Percentiles rank a stretch among this genome's conserved stretches.
Evolutionary conservation across 1,284 basidiomycete genomes (phyloP).

Genomic region (Exobasidium cylindrosporum): DNA sequence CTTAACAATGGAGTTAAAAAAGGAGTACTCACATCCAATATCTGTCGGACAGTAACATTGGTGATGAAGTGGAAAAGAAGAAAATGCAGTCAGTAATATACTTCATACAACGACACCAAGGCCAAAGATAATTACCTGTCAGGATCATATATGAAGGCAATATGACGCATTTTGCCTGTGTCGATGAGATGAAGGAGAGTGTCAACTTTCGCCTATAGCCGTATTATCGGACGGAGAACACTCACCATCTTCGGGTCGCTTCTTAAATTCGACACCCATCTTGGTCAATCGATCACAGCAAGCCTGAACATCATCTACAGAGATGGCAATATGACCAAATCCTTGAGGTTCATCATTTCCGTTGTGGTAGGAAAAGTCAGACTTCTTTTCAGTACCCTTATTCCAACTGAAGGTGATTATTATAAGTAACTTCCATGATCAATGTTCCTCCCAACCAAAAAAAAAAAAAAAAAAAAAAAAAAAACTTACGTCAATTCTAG

Average conservation of each 20-base stretch:
- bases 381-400: constrained; percentile 53
- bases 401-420: constrained; percentile 27
- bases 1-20: too few relatives aligned
- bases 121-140: constrained; percentile 60
- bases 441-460: too few relatives aligned
- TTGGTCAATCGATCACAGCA: constrained; percentile 81
- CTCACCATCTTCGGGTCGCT: constrained; percentile 78
- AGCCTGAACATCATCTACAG: constrained; percentile 76
- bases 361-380: constrained; percentile 46
- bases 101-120: too few relatives aligned
- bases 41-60: too few relatives aligned
- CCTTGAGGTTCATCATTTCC: constrained; percentile 50
- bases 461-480: too few relatives aligned
- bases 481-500: constrained; percentile 19
- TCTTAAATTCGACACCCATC: constrained; percentile 82
- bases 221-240: too few relatives aligned
- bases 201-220: constrained; percentile 64
- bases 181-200: constrained; percentile 13
- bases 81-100: too few relatives aligned
- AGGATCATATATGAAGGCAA: constrained; percentile 33
- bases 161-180: constrained; percentile 9
- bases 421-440: too few relatives aligned
- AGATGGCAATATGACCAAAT: constrained; percentile 66
- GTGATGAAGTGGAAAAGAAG: too few relatives aligned
- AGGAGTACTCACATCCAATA: not conserved